Evolutionary conservation across 192 early-diverging fungal genomes (phyloP).

Genomic region (Coemansia sp.): DNA sequence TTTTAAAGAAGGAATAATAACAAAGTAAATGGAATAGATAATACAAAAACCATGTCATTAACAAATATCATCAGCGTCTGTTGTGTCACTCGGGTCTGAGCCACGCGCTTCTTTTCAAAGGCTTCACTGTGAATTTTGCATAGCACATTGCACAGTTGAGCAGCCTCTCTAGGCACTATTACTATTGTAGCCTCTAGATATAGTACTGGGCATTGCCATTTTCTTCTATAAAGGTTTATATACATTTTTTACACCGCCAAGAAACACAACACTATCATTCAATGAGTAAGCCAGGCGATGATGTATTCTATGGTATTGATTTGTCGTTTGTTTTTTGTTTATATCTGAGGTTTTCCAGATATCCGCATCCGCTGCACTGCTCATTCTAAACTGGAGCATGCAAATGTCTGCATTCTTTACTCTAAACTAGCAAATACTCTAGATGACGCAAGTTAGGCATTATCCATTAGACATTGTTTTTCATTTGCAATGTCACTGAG

Average conservation of each 20-base stretch:
- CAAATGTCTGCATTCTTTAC: background rate
- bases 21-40: background rate
- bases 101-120: background rate
- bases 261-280: background rate
- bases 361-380: no score
- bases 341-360: no score
- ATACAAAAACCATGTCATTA: no score
- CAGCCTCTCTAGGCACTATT: no score
- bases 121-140: background rate
- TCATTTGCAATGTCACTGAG: background rate
- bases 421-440: background rate
- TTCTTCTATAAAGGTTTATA: background rate
- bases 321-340: no score
- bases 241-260: background rate
- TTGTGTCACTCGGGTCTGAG: background rate
- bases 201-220: background rate
- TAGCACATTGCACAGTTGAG: background rate
- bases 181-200: no score
- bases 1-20: background rate
- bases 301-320: background rate
- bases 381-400: no score
- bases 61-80: no score
- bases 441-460: conserved; percentile 1
- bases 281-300: background rate
- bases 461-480: background rate